phyloP scores from a whole-genome alignment of 108 stramenopile species.

The Fragilaria radians region DNA sequence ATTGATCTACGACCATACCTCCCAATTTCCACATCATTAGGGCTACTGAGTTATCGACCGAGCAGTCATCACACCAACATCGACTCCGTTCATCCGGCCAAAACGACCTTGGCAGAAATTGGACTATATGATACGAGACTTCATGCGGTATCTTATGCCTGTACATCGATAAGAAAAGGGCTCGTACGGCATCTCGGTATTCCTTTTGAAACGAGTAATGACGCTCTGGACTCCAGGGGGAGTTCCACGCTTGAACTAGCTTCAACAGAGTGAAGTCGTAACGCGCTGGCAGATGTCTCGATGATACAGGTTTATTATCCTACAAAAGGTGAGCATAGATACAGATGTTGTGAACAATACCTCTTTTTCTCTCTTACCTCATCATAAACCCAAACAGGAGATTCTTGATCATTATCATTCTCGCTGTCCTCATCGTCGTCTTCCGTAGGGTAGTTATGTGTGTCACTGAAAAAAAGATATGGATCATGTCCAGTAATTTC shows the following conservation, averaged over 20 bases:
- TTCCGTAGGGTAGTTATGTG: background rate
- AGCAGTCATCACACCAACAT: constrained; percentile 35
- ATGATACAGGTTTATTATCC: constrained; percentile 13
- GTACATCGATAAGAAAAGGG: constrained; percentile 31
- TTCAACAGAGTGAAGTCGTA: constrained; percentile 35
- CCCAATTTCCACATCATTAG: constrained; percentile 2
- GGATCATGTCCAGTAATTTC: constrained; percentile 25
- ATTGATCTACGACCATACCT: constrained; percentile 11
- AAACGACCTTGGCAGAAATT: constrained; percentile 37
- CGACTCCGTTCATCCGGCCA: constrained; percentile 37
- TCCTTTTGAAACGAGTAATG: constrained; percentile 31
- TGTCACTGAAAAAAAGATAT: constrained; percentile 19
- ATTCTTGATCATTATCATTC: constrained; percentile 17
- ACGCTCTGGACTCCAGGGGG: constrained; percentile 38
- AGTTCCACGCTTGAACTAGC: constrained; percentile 31
- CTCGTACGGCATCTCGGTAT: constrained; percentile 17
- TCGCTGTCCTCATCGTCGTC: constrained; percentile 2
- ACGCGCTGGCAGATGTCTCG: constrained; percentile 18
- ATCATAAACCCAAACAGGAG: constrained; percentile 20
- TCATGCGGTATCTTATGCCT: constrained; percentile 33
- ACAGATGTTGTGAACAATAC: background rate
- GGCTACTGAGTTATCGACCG: constrained; percentile 8
- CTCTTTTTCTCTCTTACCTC: constrained; percentile 7
- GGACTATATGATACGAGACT: constrained; percentile 20
- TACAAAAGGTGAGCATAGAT: constrained; percentile 1